A percentile compares a stretch with the other conserved stretches of the same genome.
phyloP scores from a whole-genome alignment of 306 rosid genomes.

The Cicer cuneatum region DNA sequence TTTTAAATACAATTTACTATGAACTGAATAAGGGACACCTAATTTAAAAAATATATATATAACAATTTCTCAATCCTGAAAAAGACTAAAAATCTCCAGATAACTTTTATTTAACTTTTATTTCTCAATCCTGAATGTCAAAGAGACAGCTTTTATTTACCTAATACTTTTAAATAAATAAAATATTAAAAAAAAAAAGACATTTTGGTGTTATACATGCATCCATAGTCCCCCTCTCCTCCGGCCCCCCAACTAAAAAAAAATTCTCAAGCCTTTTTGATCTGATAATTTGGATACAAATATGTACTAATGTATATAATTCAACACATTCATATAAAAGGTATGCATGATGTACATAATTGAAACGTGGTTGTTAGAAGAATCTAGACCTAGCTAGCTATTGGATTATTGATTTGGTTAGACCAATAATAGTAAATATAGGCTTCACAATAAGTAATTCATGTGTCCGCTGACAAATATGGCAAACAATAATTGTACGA shows the following conservation, averaged over 20 bases:
- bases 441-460: constrained; percentile 33
- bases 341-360: neutral
- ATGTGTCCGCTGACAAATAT: constrained; percentile 50
- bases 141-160: neutral
- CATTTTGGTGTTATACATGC: neutral
- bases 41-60: too few relatives aligned
- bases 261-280: neutral
- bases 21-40: too few relatives aligned
- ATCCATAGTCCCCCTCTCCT: neutral
- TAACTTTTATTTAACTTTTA: too few relatives aligned
- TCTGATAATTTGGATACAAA: constrained; percentile 15
- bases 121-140: too few relatives aligned
- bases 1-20: too few relatives aligned
- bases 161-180: neutral
- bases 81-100: too few relatives aligned
- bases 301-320: neutral
- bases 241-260: neutral
- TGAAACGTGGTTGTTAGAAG: constrained; percentile 28
- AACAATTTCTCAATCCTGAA: too few relatives aligned
- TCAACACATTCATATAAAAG: neutral
- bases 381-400: constrained; percentile 32
- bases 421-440: constrained; percentile 44
- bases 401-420: constrained; percentile 44
- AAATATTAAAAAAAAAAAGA: neutral
- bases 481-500: constrained; percentile 60